Conservation (phyloP, 2,329 filamentous ascomycete species). For the Lithohypha guttulata region DNA sequence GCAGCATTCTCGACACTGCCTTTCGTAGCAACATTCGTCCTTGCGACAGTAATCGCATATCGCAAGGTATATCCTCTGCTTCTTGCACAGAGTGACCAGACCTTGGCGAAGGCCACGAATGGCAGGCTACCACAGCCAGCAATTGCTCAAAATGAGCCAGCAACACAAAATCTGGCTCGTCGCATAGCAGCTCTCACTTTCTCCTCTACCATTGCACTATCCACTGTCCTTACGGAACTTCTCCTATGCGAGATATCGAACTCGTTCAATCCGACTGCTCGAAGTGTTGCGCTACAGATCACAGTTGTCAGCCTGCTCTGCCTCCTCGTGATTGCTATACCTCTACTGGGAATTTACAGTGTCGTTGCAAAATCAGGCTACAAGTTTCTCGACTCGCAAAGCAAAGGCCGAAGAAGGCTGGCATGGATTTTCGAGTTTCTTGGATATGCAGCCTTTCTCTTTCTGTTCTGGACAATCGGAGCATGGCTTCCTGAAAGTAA, state of each 20-base stretch:
- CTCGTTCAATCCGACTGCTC: constrained; percentile 55
- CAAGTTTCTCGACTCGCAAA: constrained; percentile 47
- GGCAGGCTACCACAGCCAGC: constrained; percentile 15
- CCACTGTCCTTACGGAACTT: constrained; percentile 66
- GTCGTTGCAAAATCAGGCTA: constrained; percentile 48
- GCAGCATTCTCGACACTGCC: constrained; percentile 52
- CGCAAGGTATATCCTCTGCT: constrained; percentile 64
- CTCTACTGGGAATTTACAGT: constrained; percentile 66
- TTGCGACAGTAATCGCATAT: constrained; percentile 52
- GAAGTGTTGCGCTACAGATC: constrained; percentile 55
- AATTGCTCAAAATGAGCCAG: constrained; percentile 19
- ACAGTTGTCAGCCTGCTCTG: constrained; percentile 62
- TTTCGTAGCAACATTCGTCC: constrained; percentile 59
- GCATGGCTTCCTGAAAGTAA: constrained; percentile 46
- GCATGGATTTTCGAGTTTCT: constrained; percentile 54
- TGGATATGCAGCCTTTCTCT: constrained; percentile 59
- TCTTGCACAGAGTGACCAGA: constrained; percentile 3
- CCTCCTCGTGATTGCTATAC: constrained; percentile 63
- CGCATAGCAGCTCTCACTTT: constrained; percentile 54
- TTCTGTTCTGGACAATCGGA: constrained; percentile 66
- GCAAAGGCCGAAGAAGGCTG: constrained; percentile 45
- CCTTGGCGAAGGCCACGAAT: constrained; percentile 7
- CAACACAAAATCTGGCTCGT: constrained; percentile 20
- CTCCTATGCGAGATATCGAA: constrained; percentile 78
- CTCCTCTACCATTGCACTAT: constrained; percentile 64